These are phyloP conservation scores for Fusarium austroafricanum DNA, from an alignment of 2,329 filamentous ascomycete species.

Conservation along the genomic window DNA sequence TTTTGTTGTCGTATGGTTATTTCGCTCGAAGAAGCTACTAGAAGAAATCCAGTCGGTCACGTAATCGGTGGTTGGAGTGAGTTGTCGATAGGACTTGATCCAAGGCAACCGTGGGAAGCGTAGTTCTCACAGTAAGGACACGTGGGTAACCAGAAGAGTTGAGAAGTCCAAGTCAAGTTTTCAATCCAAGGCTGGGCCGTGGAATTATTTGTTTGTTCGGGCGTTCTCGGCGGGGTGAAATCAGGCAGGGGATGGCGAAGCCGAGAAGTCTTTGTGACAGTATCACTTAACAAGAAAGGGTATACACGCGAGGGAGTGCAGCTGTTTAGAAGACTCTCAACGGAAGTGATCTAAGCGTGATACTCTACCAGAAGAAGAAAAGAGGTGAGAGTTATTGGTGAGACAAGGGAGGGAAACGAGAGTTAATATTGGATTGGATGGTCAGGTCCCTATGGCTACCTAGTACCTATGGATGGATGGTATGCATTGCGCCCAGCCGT, in stretches of 20 bases:
- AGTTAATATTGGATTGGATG: constrained; percentile 20
- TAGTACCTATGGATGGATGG: background rate
- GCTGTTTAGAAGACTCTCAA: background rate
- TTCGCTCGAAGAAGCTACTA: constrained; percentile 11
- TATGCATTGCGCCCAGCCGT: constrained; percentile 14
- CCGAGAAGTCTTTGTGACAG: constrained; percentile 37
- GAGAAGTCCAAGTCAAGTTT: background rate
- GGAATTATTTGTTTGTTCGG: constrained; percentile 37
- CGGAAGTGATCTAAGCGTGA: background rate
- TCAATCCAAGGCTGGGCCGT: constrained; percentile 15
- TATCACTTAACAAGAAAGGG: constrained; percentile 26
- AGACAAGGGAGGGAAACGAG: constrained; percentile 29
- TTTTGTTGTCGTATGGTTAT: background rate
- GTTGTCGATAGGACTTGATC: constrained; percentile 20
- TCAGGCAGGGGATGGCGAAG: constrained; percentile 34
- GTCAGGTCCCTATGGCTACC: too few species aligned
- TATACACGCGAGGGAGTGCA: constrained; percentile 5
- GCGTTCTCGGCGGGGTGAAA: constrained; percentile 45
- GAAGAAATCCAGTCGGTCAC: constrained; percentile 26
- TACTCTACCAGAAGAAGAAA: background rate
- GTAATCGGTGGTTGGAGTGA: constrained; percentile 33
- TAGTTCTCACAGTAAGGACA: background rate
- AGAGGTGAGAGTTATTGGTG: constrained; percentile 4
- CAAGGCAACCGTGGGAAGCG: constrained; percentile 1
- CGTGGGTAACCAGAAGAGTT: background rate